Evolutionary conservation across 2,329 filamentous ascomycete genomes (phyloP), one percentile per base, ranked within the genome.

Genomic region (Cytospora piceae): DNA sequence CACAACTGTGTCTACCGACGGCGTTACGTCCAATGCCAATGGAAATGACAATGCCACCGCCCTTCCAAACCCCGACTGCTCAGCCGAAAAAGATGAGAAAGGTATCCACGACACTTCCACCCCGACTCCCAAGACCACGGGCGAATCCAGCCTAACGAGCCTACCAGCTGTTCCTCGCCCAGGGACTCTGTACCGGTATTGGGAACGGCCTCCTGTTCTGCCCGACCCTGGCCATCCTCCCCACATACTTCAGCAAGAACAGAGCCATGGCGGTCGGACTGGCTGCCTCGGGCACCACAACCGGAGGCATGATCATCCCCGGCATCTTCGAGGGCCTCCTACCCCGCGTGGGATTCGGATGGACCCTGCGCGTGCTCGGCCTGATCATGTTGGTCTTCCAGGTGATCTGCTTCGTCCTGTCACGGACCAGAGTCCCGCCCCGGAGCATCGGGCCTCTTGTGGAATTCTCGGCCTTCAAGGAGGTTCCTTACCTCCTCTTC

Each of bases 191-290:
- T 63, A 76, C 82, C 65, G 86, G 86, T 2, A 63, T 88, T 0
- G 87, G 86, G 2, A 83, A 83, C 62, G 88, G 88, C 3, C 85
- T 81, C 66, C 75, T 91, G 5, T 91, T 90, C 75, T 84, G 87
- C 56, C 86, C 89, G 0, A 80, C 83, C 52, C 81, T 92, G 42
- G 85, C 89, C 1, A 83, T 90, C 7, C 77, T 91, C 1, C 84
- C 88, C 6, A 87, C 89, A 15, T 92, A 91, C 71, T 91, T 90
- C 72, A 78, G 76, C 65, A 80, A 77, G 54, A 83, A 80, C 66
- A 80, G 85, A 58, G 82, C 83, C 0, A 75, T 91, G 3, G 88
- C 85, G 15, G 83, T 90, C 56, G 88, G 88, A 15, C 74, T 90
- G 22, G 81, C 83, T 1, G 86, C 87, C 1, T 81, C 81, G 22